A percentile compares a stretch with the other conserved stretches of the same genome.
Evolutionary conservation across 1,284 basidiomycete species (phyloP).

Genomic region (Vanrija humicola): DNA sequence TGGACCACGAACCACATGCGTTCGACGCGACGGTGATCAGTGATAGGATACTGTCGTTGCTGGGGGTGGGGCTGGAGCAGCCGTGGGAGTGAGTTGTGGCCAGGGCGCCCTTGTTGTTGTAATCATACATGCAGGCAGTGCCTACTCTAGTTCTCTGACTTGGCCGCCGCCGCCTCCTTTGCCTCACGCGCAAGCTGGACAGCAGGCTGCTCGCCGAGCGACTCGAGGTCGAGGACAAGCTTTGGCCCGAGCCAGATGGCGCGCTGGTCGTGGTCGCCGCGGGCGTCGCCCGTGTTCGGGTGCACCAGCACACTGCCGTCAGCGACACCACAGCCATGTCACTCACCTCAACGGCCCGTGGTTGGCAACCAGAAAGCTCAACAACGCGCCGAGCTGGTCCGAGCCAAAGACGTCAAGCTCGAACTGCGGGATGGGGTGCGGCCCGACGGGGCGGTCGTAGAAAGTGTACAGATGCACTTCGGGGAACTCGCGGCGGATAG

Average conservation of each 20-base stretch:
- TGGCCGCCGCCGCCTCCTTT: too few relatives aligned
- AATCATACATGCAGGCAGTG: too few relatives aligned
- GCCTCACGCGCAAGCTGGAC: too few relatives aligned
- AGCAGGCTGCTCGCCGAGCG: constrained; percentile 8
- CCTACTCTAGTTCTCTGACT: too few relatives aligned
- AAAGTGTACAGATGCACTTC: background rate
- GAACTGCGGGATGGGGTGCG: constrained; percentile 59
- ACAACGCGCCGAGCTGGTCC: constrained; percentile 61
- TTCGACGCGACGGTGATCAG: too few relatives aligned
- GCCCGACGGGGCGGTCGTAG: too few relatives aligned
- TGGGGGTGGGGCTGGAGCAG: too few relatives aligned
- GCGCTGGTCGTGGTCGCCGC: constrained; percentile 61
- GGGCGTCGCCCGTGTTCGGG: constrained; percentile 61
- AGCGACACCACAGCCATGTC: background rate
- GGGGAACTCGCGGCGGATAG: background rate
- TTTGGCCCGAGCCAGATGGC: constrained; percentile 64
- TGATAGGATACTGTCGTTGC: too few relatives aligned
- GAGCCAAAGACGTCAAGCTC: constrained; percentile 64
- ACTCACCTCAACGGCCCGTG: constrained; percentile 61
- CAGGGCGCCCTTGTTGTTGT: too few relatives aligned
- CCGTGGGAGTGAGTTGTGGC: too few relatives aligned
- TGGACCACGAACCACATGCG: too few relatives aligned
- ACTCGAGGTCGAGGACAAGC: constrained; percentile 56
- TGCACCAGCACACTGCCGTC: constrained; percentile 61
- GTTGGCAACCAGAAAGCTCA: constrained; percentile 61